Conservation (phyloP, 192 early-diverging fungal species). For the Borealophlyctis nickersoniae region DNA sequence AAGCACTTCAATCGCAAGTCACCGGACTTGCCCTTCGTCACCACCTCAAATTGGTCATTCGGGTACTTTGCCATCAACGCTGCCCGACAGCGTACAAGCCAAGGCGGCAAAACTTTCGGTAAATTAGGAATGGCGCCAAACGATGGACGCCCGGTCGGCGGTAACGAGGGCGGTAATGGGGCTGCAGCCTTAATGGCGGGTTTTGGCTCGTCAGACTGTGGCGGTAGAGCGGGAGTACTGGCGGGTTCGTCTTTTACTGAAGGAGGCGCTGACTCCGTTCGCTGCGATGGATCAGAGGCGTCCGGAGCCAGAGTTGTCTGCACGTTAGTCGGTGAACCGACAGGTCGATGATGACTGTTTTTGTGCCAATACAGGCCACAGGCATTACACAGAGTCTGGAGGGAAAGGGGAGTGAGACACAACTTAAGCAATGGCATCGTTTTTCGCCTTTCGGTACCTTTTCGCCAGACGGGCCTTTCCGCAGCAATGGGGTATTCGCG, state of each 20-base stretch:
- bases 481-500: slow-evolving; percentile 20
- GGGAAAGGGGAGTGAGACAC: neutral
- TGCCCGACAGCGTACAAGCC: slow-evolving; percentile 30
- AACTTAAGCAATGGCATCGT: too few species aligned
- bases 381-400: slow-evolving; percentile 30
- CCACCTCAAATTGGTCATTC: slow-evolving; percentile 45
- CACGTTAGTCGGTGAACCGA: neutral
- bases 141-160: too few species aligned
- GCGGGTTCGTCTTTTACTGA: neutral
- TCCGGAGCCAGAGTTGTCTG: too few species aligned
- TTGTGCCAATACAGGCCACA: slow-evolving; percentile 27
- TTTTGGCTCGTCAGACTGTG: neutral
- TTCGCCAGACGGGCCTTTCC: slow-evolving; percentile 30
- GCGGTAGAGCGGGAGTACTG: neutral
- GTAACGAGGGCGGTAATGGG: too few species aligned
- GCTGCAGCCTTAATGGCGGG: too few species aligned
- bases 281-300: neutral
- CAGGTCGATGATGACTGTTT: slow-evolving; percentile 5
- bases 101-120: slow-evolving; percentile 32
- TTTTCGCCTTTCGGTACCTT: slow-evolving; percentile 5
- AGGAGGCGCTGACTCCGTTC: neutral
- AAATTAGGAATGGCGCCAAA: too few species aligned
- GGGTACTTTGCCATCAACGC: slow-evolving; percentile 39
- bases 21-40: slow-evolving; percentile 27
- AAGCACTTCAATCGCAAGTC: slow-evolving; percentile 42